phyloP scores from a whole-genome alignment of 768 basidiomycete species.

The Mycena crocata region DNA sequence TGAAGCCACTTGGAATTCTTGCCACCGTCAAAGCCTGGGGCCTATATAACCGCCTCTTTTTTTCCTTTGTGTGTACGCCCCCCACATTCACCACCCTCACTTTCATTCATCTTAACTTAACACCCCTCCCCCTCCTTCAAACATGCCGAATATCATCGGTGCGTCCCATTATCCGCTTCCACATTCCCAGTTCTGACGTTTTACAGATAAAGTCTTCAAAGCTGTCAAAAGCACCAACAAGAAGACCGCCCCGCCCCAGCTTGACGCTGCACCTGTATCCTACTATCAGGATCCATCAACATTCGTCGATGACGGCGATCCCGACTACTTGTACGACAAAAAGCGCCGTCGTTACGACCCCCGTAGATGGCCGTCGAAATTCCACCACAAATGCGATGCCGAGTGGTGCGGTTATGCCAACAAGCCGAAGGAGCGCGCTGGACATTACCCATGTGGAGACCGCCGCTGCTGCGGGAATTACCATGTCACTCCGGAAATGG shows the following conservation, averaged over 20 bases:
- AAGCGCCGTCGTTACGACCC: not conserved
- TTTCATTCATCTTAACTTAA: conserved; percentile 10
- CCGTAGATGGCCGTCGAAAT: conserved; percentile 46
- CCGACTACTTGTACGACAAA: not conserved
- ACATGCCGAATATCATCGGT: no score
- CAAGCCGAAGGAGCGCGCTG: conserved; percentile 33
- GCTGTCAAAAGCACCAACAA: not conserved
- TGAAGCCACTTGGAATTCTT: not conserved
- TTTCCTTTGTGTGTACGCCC: not conserved
- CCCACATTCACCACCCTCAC: not conserved
- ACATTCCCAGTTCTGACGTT: not conserved
- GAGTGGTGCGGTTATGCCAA: conserved; percentile 47
- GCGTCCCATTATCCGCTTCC: not conserved
- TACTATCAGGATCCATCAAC: no score
- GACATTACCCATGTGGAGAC: conserved; percentile 26
- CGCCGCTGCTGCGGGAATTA: not conserved
- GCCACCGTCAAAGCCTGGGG: conserved; percentile 10
- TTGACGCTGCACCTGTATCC: not conserved
- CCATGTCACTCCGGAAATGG: conserved; percentile 11
- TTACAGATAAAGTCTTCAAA: not conserved
- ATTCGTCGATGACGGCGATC: not conserved
- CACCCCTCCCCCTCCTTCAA: not conserved
- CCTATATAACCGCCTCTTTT: conserved; percentile 1
- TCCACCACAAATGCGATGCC: conserved; percentile 50
- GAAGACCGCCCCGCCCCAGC: not conserved